These are phyloP conservation scores for Viridothelium virens DNA, from an alignment of 495 filamentous ascomycete species.

Conservation along the genomic window DNA sequence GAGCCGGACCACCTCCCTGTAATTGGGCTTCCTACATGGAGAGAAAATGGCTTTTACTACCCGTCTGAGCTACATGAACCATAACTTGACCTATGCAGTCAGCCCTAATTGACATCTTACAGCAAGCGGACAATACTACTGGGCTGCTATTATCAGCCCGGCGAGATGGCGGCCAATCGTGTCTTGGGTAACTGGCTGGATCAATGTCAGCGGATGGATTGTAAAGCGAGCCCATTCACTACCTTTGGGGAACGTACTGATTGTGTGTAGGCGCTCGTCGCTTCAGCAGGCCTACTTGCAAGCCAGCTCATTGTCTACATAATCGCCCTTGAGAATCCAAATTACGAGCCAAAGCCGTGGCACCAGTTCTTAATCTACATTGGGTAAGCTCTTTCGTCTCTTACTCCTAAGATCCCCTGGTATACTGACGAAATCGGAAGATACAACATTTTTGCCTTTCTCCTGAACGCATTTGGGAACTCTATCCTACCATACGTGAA, in stretches of 20 bases:
- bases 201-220: constrained; percentile 69
- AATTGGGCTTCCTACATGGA: background rate
- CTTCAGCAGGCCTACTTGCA: constrained; percentile 35
- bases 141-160: constrained; percentile 60
- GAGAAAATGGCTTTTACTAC: background rate
- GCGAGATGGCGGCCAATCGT: constrained; percentile 53
- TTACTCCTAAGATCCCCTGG: too few species aligned
- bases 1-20: too few species aligned
- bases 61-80: too few species aligned
- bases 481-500: constrained; percentile 56
- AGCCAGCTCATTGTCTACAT: constrained; percentile 43
- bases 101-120: background rate
- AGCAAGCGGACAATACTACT: constrained; percentile 64
- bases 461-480: constrained; percentile 62
- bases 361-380: constrained; percentile 72
- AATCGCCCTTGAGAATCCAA: constrained; percentile 38
- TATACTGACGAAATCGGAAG: background rate
- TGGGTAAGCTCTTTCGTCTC: constrained; percentile 20
- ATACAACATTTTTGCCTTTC: constrained; percentile 54
- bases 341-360: constrained; percentile 52
- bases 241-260: background rate
- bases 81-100: background rate
- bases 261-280: constrained; percentile 20
- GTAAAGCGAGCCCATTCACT: background rate
- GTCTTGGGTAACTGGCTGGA: constrained; percentile 68